Conservation (phyloP, 1,284 basidiomycete genomes). For the Pisolithus thermaeus region DNA sequence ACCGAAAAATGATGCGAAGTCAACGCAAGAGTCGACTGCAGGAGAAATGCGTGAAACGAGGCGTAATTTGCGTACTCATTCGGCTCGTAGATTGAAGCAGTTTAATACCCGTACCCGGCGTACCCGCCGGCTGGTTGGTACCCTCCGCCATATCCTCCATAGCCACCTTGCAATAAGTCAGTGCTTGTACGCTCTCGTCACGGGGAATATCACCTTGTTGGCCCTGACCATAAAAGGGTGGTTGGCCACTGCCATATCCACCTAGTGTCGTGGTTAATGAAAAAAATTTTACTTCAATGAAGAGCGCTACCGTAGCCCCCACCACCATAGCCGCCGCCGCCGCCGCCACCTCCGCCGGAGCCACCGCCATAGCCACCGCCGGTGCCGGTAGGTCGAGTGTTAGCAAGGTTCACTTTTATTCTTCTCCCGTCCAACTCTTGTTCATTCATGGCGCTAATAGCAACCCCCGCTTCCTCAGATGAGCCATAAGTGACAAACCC, state of each 20-base stretch:
- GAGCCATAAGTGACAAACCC: conserved; percentile 85
- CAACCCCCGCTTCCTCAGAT: conserved; percentile 66
- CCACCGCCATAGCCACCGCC: conserved; percentile 23
- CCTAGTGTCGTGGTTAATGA: conserved; percentile 11
- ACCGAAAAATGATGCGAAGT: too few relatives aligned
- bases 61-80: too few relatives aligned
- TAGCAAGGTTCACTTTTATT: conserved; percentile 93
- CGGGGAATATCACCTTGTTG: conserved; percentile 17
- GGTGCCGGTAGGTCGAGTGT: conserved; percentile 58
- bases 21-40: too few relatives aligned
- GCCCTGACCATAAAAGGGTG: conserved; percentile 1
- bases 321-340: conserved; percentile 23
- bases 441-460: conserved; percentile 81
- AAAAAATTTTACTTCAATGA: not conserved
- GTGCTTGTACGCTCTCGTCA: not conserved
- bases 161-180: not conserved
- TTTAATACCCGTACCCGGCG: not conserved
- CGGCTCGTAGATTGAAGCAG: too few relatives aligned
- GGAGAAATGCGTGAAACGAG: too few relatives aligned
- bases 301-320: not conserved
- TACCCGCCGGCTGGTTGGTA: not conserved
- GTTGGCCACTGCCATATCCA: conserved; percentile 5
- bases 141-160: not conserved
- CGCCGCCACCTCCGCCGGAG: conserved; percentile 19
- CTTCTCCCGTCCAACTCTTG: conserved; percentile 91